Base-by-base conservation (phyloP, 805 yeast genomes). In the Yarrowia bubula region DNA sequence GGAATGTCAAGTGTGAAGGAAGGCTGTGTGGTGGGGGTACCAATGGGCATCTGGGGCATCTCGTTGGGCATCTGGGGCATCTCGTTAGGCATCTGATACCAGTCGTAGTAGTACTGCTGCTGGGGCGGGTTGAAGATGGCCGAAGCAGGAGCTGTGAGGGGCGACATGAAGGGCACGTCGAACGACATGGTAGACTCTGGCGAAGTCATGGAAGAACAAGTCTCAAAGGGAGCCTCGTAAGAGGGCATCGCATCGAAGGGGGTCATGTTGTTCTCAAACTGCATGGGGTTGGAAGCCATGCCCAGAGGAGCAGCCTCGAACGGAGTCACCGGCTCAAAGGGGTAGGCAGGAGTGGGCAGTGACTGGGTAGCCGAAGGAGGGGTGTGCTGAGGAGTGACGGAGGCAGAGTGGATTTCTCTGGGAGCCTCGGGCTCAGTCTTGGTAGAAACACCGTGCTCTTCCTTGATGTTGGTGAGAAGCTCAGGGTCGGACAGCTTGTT, bases 401-500 rank as follows among this genome's bases (percentile, higher is more conserved):
- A 28, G 17, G 61, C 47, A 15, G 61, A 55, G 13, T 15, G 47
- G 38, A 28, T 31, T 38, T 55, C 61, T 15, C 17, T 28, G 33
- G 38, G 43, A 22, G 38, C 28, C 47, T 55, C 61, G 37, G 31
- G 28, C 22, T 39, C 31, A 4, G 35, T 39, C 61, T 55, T 31
- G 15, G 38, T 7, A 4, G 6, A 2, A 14, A 51, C 8, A 4
- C 47, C 47, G 39, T 55, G 47, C 47, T 55, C 61, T 35, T 55
- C 64, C 51, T 58, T 58, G 51, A 58, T 18, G 51, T 44, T 43
- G 18, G 51, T 43, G 28, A 58, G 42, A 4, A 58, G 41, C 51
- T 58, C 64, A 14, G 64, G 64, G 64, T 58, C 64, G 5, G 64
- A 58, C 33, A 58, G 35, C 18, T 43, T 58, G 64, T 32, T 18